Evolutionary conservation across 768 basidiomycete species (phyloP), one percentile per base, ranked within the genome.

Genomic region (Naganishia randhawae): DNA sequence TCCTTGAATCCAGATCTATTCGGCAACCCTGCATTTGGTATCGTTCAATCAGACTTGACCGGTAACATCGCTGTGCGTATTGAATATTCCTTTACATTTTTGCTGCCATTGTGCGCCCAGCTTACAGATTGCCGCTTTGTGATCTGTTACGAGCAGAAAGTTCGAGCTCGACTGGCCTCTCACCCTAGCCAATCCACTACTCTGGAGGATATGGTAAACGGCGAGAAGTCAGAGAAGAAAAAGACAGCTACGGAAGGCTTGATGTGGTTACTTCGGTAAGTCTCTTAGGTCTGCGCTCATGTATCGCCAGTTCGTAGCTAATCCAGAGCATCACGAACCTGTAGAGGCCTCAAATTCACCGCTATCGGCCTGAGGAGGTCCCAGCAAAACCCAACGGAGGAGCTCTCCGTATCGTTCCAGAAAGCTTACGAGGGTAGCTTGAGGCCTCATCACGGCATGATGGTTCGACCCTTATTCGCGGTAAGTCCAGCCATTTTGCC

Each of bases 151-250:
- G 17, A 37, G 32, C 76, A 96, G 95, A 99, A 99, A 94, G 87
- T 96, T 67, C 86, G 87, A 64, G 83, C 87, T 17, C 87, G 92
- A 50, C 91, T 90, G 78, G 83, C 87, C 29, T 85, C 89, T 0
- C 81, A 84, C 5, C 87, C 90, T 1, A 79, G 80, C 1, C 72
- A 85, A 69, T 92, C 89, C 6, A 79, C 81, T 32, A 97, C 96
- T 0, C 85, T 99, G 31, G 91, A 99, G 81, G 81, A 84, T 54
- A 86, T 99, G 31, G 87, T 92, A 5, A 84, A 84, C 75, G 88
- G 89, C 74, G 96, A 98, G 81, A 88, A 90, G 80, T 71, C 71
- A 48, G 89, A 92, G 81, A 91, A 93, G 85, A 92, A 92, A 80
- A 53, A 74, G 42, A 84, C 85, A 0, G 92, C 95, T 2, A 96